Base-by-base conservation (phyloP, 768 basidiomycete genomes). In the Galerina sulciceps region DNA sequence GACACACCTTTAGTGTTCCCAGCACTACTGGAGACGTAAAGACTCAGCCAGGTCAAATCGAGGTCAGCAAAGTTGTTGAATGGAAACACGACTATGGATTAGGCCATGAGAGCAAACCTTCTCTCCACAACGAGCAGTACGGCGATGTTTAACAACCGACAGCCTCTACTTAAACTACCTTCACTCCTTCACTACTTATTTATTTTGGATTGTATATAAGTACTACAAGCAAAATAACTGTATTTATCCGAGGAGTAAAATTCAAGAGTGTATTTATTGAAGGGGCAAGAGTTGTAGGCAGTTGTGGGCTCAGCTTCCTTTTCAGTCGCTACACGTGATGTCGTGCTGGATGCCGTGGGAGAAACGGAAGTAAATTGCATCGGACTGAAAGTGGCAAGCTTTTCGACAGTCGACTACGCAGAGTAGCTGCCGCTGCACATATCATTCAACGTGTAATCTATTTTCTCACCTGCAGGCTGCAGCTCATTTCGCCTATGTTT, bases 41-140 rank as follows among this genome's bases (percentile, higher is more conserved):
- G 15, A 49, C 48, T 3, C 48, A 31, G 17, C 48, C 35, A 14
- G 37, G 31, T 13, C 42, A 55, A 34, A 44, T 55, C 9, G 53
- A 45, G 34, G 53, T 55, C 18, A 55, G 26, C 53, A 55, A 45
- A 37, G 53, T 55, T 14, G 34, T 55, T 22, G 43, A 55, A 43
- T 55, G 53, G 53, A 35, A 43, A 35, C 42, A 55, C 36, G 53
- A 55, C 35, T 55, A 44, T 22, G 36, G 41, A 10, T 18, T 31
- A 5, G 44, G 22, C 4, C 35, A 55, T 17, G 15, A 10, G 31
- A 23, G 20, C 10, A 37, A 46, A 14, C 53, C 42, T 20, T 55
- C 53, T 11, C 31, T 18, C 22, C n/a, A 55, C 10, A 45, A 46
- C 14, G 34, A 10, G 15, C 42, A 17, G 6, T 44, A 55, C 20